Conservation (phyloP, 2,329 filamentous ascomycete species). For the Venturia asperata region DNA sequence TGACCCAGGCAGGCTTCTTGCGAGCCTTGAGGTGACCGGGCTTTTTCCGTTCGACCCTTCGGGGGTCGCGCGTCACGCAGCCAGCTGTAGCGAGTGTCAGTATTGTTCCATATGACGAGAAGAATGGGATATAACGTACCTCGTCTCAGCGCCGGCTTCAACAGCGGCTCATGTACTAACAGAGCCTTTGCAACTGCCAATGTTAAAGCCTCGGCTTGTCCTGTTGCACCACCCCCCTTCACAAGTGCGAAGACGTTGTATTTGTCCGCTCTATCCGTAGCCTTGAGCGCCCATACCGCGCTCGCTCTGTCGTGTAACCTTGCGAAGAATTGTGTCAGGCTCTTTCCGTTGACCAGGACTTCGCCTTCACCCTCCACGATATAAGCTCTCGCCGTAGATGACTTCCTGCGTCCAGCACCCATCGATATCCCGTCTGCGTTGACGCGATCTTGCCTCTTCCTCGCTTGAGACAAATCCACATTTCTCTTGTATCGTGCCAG, state of each 20-base stretch:
- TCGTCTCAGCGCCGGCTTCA: slow-evolving; percentile 81
- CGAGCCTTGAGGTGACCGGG: slow-evolving; percentile 90
- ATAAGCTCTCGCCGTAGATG: slow-evolving; percentile 74
- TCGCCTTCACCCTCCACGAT: slow-evolving; percentile 91
- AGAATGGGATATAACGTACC: slow-evolving; percentile 55
- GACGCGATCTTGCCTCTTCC: slow-evolving; percentile 55
- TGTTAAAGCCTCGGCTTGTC: slow-evolving; percentile 91
- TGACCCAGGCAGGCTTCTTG: slow-evolving; percentile 98
- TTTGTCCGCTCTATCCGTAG: slow-evolving; percentile 78
- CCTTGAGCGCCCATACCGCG: slow-evolving; percentile 81
- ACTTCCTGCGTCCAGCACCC: slow-evolving; percentile 80
- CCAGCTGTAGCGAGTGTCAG: slow-evolving; percentile 57
- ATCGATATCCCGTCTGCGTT: slow-evolving; percentile 72
- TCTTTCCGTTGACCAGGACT: slow-evolving; percentile 82
- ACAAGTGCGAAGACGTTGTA: slow-evolving; percentile 93
- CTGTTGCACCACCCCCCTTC: slow-evolving; percentile 81
- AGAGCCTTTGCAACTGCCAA: slow-evolving; percentile 83
- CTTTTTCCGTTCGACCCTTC: slow-evolving; percentile 97
- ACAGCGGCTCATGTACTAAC: slow-evolving; percentile 79
- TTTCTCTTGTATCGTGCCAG: slow-evolving; percentile 66
- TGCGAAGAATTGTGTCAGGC: slow-evolving; percentile 72
- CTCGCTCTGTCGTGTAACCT: slow-evolving; percentile 91
- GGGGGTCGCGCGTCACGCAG: slow-evolving; percentile 81
- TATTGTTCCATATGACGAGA: neutral
- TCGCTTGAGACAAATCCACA: slow-evolving; percentile 62